Percentiles rank a stretch among this genome's conserved stretches.
phyloP scores from a whole-genome alignment of 2,329 filamentous ascomycete genomes.

The Colletotrichum sp. region DNA sequence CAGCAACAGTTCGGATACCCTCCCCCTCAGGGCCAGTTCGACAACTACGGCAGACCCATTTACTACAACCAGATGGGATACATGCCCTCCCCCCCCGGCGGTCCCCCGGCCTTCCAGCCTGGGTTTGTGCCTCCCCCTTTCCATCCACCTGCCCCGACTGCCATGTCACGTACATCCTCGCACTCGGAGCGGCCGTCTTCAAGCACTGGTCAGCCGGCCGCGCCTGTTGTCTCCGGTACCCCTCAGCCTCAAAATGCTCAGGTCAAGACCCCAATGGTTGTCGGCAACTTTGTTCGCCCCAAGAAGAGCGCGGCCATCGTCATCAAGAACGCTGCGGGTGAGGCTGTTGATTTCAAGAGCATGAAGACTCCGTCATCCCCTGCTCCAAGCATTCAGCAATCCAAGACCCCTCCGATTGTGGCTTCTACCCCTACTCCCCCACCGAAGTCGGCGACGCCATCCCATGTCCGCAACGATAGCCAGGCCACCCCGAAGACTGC shows the following conservation, averaged over 20 bases:
- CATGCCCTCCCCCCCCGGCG: conserved; percentile 41
- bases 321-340: conserved; percentile 84
- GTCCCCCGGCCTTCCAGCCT: conserved; percentile 45
- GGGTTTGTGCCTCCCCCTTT: conserved; percentile 46
- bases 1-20: conserved; percentile 65
- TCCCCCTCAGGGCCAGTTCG: conserved; percentile 45
- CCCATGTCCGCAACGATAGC: conserved; percentile 76
- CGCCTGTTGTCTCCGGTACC: conserved; percentile 65
- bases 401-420: conserved; percentile 72
- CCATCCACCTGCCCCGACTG: conserved; percentile 48
- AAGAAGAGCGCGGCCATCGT: conserved; percentile 77
- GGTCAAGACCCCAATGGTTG: conserved; percentile 47
- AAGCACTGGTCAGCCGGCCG: conserved; percentile 65
- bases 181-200: conserved; percentile 71
- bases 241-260: conserved; percentile 68
- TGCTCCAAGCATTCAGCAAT: conserved; percentile 55
- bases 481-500: conserved; percentile 70
- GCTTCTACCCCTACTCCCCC: conserved; percentile 81
- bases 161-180: conserved; percentile 84
- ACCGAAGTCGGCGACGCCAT: conserved; percentile 72
- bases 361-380: conserved; percentile 63
- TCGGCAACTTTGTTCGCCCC: conserved; percentile 52
- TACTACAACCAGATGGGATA: conserved; percentile 54
- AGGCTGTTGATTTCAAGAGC: conserved; percentile 69
- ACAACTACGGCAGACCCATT: conserved; percentile 41